A percentile compares a stretch with the other conserved stretches of the same genome.
phyloP scores from a whole-genome alignment of 352 stramenopile species.

The Aphanomyces astaci region DNA sequence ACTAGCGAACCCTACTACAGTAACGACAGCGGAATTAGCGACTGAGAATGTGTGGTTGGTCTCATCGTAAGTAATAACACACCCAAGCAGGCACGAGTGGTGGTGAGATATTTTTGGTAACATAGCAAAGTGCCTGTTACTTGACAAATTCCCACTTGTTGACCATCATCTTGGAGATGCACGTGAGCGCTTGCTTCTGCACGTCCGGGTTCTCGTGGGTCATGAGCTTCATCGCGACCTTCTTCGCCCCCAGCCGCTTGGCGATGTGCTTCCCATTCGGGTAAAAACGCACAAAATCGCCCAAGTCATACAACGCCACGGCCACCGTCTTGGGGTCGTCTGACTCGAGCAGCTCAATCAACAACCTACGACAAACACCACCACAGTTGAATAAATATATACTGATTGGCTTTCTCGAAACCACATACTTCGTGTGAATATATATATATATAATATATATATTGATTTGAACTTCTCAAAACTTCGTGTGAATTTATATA shows the following conservation, averaged over 20 bases:
- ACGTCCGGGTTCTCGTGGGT: constrained; percentile 94
- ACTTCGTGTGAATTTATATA: too few species aligned
- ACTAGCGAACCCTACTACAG: too few species aligned
- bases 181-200: constrained; percentile 96
- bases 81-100: too few species aligned
- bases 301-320: constrained; percentile 95
- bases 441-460: too few species aligned
- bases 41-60: too few species aligned
- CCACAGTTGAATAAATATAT: too few species aligned
- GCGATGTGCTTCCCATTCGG: constrained; percentile 93
- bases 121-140: constrained; percentile 26
- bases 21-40: too few species aligned
- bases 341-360: constrained; percentile 90
- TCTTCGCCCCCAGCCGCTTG: constrained; percentile 95
- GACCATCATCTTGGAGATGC: constrained; percentile 98
- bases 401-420: too few species aligned
- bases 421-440: too few species aligned
- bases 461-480: too few species aligned
- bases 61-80: too few species aligned
- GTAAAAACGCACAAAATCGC: constrained; percentile 97
- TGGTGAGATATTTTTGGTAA: too few species aligned
- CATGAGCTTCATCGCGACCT: constrained; percentile 96
- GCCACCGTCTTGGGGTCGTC: constrained; percentile 91
- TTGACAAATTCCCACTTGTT: constrained; percentile 96
- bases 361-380: constrained; percentile 46